Evolutionary conservation across 2,329 filamentous ascomycete genomes (phyloP).

Genomic region (Arachnomyces sp.): DNA sequence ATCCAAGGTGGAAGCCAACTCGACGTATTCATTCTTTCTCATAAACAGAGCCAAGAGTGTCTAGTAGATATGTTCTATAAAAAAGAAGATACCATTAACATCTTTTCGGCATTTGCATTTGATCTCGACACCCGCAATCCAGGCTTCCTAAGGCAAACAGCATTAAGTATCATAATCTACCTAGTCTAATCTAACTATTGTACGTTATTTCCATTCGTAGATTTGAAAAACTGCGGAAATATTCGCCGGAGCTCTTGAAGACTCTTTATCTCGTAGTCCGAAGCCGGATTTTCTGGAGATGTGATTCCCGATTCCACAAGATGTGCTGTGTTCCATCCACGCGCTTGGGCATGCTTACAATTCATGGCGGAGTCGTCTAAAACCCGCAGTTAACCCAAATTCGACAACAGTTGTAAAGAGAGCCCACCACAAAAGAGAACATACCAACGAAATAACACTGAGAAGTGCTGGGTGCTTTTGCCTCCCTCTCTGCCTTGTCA

Average conservation of each 20-base stretch:
- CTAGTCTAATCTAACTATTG: background rate
- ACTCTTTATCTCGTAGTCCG: constrained; percentile 66
- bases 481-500: constrained; percentile 79
- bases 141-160: too few relatives aligned
- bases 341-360: constrained; percentile 64
- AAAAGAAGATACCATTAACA: too few relatives aligned
- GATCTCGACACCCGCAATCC: too few relatives aligned
- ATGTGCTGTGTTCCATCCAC: constrained; percentile 83
- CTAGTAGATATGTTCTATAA: too few relatives aligned
- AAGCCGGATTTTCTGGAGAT: constrained; percentile 56
- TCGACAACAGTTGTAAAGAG: background rate
- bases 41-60: too few relatives aligned
- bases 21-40: too few relatives aligned
- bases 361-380: constrained; percentile 85
- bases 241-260: constrained; percentile 66
- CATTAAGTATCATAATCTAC: background rate
- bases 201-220: constrained; percentile 8
- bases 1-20: too few relatives aligned
- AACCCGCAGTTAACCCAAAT: constrained; percentile 1
- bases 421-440: constrained; percentile 27
- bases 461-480: constrained; percentile 58
- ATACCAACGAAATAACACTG: constrained; percentile 90
- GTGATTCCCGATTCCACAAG: constrained; percentile 70
- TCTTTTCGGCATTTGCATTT: too few relatives aligned
- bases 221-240: constrained; percentile 82